These are phyloP conservation scores for Xanthoconium stramineum DNA, from an alignment of 768 basidiomycete species.

Conservation along the genomic window DNA sequence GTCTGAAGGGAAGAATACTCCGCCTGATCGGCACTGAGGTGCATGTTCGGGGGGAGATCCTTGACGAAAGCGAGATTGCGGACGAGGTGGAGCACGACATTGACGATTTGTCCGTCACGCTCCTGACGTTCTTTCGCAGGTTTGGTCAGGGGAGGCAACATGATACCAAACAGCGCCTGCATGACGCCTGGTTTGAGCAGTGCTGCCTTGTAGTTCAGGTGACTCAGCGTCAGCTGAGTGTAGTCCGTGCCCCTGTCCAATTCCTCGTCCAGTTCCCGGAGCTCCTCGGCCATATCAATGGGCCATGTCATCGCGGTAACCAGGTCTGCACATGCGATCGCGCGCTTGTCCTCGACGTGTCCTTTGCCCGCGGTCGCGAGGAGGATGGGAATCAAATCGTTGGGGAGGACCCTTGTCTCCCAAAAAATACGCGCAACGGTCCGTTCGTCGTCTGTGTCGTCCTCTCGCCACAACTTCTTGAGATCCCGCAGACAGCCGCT, in stretches of 20 bases:
- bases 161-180: slow-evolving; percentile 68
- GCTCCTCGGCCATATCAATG: slow-evolving; percentile 90
- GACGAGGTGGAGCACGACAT: slow-evolving; percentile 82
- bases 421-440: slow-evolving; percentile 93
- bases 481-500: slow-evolving; percentile 87
- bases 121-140: slow-evolving; percentile 62
- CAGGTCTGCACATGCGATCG: slow-evolving; percentile 80
- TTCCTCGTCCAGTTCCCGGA: slow-evolving; percentile 86
- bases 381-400: slow-evolving; percentile 86
- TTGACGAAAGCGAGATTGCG: slow-evolving; percentile 95
- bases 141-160: slow-evolving; percentile 78
- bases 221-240: slow-evolving; percentile 75
- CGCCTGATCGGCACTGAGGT: slow-evolving; percentile 72
- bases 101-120: slow-evolving; percentile 83
- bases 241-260: slow-evolving; percentile 83
- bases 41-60: slow-evolving; percentile 71
- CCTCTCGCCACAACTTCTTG: slow-evolving; percentile 93
- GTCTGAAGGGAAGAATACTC: slow-evolving; percentile 79
- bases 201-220: slow-evolving; percentile 86
- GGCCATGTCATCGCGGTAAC: slow-evolving; percentile 99
- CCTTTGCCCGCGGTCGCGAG: slow-evolving; percentile 77
- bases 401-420: slow-evolving; percentile 80
- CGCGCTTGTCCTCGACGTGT: slow-evolving; percentile 75
- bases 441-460: slow-evolving; percentile 95
- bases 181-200: slow-evolving; percentile 62